phyloP scores from a whole-genome alignment of 2,329 filamentous ascomycete species.

The Pestalotiopsis fici region DNA sequence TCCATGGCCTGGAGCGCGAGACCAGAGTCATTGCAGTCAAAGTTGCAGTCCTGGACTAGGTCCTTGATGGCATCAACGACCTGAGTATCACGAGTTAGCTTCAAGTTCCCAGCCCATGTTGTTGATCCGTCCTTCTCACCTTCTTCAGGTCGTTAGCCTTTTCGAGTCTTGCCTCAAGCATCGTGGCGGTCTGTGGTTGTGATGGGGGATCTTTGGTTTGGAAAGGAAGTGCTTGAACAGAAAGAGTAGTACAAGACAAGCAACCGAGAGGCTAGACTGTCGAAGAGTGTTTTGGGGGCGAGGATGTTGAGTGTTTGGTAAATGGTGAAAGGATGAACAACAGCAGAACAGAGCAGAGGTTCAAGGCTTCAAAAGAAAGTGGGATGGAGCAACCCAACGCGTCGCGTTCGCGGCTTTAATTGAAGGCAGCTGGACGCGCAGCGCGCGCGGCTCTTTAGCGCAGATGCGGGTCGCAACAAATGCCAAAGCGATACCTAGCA shows the following conservation, averaged over 20 bases:
- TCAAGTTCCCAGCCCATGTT: neutral
- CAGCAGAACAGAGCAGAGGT: neutral
- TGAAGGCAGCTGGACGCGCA: neutral
- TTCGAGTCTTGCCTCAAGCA: conserved; percentile 97
- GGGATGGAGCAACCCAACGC: conserved; percentile 8
- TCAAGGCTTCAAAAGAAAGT: conserved; percentile 7
- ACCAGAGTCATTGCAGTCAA: conserved; percentile 99
- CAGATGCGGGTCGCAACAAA: neutral
- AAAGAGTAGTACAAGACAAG: neutral
- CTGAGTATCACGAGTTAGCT: conserved; percentile 44
- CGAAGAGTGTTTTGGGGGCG: too few relatives aligned
- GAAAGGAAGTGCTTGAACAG: neutral
- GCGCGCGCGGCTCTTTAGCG: neutral
- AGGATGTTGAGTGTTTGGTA: too few relatives aligned
- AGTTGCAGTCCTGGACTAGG: conserved; percentile 99
- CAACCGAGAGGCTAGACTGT: neutral
- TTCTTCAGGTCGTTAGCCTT: conserved; percentile 95
- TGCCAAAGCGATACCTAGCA: neutral
- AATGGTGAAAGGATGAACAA: neutral
- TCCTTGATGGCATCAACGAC: conserved; percentile 99
- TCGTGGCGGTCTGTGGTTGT: conserved; percentile 36
- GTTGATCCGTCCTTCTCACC: conserved; percentile 50
- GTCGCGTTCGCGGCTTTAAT: conserved; percentile 3
- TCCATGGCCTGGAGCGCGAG: conserved; percentile 99
- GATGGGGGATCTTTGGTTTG: neutral